Evolutionary conservation across 495 filamentous ascomycete species (phyloP), one percentile per base, ranked within the genome.

Genomic region (Haplographium delicatum): DNA sequence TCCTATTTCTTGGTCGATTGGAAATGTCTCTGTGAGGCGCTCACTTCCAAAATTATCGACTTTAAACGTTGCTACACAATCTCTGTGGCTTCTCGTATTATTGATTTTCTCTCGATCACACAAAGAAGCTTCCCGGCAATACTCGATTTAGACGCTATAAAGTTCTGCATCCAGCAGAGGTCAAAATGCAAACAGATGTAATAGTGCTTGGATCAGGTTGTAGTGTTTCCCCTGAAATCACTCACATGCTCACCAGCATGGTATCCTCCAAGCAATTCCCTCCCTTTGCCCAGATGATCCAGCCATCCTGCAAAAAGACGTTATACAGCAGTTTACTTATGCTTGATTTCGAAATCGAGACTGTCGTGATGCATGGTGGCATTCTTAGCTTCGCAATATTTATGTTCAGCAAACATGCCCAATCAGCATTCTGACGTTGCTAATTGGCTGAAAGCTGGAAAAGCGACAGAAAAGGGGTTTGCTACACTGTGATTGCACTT

Each of bases 311-410:
- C 28, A 27, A 20, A n/a, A 22, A 41, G 3, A 13, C 50, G 50
- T 53, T 53, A 23, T 50, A 58, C 56, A 47, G 47, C 56, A 58
- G 50, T 33, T 30, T 19, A 16, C 34, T 42, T 50, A 41, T 54
- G 24, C 24, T 28, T 19, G 27, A 45, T 23, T 56, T n/a, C 31
- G n/a, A 18, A 42, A 46, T 30, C 16, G 23, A 35, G 19, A 23
- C 15, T 33, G 19, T 44, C 49, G 15, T 34, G 40, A 40, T 46
- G 50, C 50, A 47, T 28, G 10, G 56, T 58, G 50, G 56, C 50
- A 45, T 45, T 28, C 13, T 39, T 53, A 45, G 38, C 39, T 35
- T 19, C 56, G 45, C 37, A 15, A 19, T 28, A 15, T n/a, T 37
- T 26, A 18, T 31, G 20, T 20, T n/a, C 45, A 51, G 56, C 56